Evolutionary conservation across 805 yeast species (phyloP), one percentile per base, ranked within the genome.

Genomic region (Candida sphagnicola): DNA sequence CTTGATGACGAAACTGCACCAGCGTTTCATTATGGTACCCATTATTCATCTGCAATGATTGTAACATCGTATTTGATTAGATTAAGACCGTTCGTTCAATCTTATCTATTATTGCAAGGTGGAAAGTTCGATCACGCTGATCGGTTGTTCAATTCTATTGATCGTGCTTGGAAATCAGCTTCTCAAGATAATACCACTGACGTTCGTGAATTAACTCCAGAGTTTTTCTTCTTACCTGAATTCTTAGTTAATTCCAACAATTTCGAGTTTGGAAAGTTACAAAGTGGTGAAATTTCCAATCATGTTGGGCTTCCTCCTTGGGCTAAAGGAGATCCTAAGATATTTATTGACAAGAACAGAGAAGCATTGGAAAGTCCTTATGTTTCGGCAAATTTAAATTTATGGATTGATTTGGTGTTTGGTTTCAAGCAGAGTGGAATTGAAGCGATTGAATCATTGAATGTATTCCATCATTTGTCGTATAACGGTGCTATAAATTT

Each of bases 31-130:
- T 88, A 88, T 52, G 96, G 96, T 2, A 89, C 96, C 0, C 96
- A 88, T 57, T 88, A 88, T 54, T 87, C 95, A 0, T 85, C 95
- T 0, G 95, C 96, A 0, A 89, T 88, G 96, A 87, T 88, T 53
- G 95, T 87, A 2, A 74, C 95, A 0, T 83, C 93, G 0, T 88
- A 75, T 49, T 57, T 88, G 46, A 85, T 88, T 28, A 67, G 96
- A 35, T 49, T 88, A 18, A 75, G 81, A 45, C 96, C 96, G 0
- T 85, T 79, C 59, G 91, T 84, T 2, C 85, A 84, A 38, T 82
- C 95, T 0, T 87, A 84, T 51, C 59, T 86, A 30, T 54, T 85
- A 14, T 61, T 89, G 5, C 96, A 88, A 65, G 96, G 93, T 10
- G 95, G 95, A 0, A 81, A 77, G 40, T 86, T 88, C 64, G 96